These are phyloP conservation scores for Cyberlindnera samutprakarnensis DNA, from an alignment of 805 yeast genomes.

Conservation along the genomic window DNA sequence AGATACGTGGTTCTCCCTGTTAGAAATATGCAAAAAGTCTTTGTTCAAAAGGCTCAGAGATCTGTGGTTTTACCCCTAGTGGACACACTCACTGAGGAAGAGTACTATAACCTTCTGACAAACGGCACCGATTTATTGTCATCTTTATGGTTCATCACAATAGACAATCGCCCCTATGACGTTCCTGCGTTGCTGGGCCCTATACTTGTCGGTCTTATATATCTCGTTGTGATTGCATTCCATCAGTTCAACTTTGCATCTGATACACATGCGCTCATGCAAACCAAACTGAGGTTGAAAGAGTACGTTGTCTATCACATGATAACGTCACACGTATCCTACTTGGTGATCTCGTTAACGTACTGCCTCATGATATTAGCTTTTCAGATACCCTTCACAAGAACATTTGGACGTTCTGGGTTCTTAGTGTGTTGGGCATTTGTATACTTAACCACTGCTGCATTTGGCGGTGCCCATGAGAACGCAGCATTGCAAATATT, in stretches of 20 bases:
- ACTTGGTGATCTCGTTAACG: constrained; percentile 49
- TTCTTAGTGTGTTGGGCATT: constrained; percentile 72
- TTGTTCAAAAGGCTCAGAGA: constrained; percentile 14
- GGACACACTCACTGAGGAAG: constrained; percentile 19
- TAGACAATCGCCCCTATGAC: constrained; percentile 33
- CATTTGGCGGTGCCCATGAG: constrained; percentile 74
- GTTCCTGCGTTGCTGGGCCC: constrained; percentile 58
- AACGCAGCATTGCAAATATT: constrained; percentile 47
- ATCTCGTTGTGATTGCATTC: constrained; percentile 62
- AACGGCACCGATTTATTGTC: constrained; percentile 19
- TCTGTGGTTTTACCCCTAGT: constrained; percentile 23
- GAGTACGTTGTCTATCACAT: constrained; percentile 49
- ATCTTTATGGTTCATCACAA: constrained; percentile 32
- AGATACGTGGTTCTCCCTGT: constrained; percentile 40
- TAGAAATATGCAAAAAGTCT: constrained; percentile 26
- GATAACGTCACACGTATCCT: constrained; percentile 40
- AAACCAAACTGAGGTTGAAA: constrained; percentile 33
- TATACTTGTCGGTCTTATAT: constrained; percentile 68
- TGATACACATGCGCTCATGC: constrained; percentile 43
- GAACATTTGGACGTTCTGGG: constrained; percentile 58
- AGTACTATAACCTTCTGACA: constrained; percentile 15
- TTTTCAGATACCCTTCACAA: constrained; percentile 54
- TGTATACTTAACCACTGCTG: constrained; percentile 59
- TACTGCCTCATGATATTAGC: constrained; percentile 60
- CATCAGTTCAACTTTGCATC: constrained; percentile 58